phyloP scores from a whole-genome alignment of 306 rosid species.

The Inga oerstediana region DNA sequence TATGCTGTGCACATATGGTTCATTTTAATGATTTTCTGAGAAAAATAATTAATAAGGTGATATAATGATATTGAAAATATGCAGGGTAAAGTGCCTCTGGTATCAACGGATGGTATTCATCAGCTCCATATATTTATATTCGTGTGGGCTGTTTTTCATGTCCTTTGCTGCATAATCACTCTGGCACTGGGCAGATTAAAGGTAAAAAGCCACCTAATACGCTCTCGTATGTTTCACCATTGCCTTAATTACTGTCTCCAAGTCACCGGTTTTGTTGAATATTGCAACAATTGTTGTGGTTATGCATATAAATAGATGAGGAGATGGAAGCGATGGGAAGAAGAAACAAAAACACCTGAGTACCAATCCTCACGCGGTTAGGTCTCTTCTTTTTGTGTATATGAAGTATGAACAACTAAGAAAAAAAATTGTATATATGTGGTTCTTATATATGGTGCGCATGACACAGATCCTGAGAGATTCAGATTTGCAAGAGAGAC shows the following conservation, averaged over 20 bases:
- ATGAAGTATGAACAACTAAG: not conserved
- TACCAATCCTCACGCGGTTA: conserved; percentile 79
- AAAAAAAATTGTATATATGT: not conserved
- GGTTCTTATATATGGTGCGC: not conserved
- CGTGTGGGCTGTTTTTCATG: conserved; percentile 60
- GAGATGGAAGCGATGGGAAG: conserved; percentile 91
- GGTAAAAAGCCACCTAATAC: not conserved
- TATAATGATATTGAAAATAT: not conserved
- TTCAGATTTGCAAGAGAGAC: conserved; percentile 92
- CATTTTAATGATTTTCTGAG: not conserved
- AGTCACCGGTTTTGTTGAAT: not conserved
- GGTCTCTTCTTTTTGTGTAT: not conserved
- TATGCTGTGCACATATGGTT: not conserved
- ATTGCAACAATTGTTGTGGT: not conserved
- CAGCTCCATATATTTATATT: conserved; percentile 73
- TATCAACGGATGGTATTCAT: conserved; percentile 66
- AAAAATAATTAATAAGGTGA: not conserved
- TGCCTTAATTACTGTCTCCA: not conserved
- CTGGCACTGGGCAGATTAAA: not conserved
- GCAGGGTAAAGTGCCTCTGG: conserved; percentile 60
- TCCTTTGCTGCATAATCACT: conserved; percentile 50
- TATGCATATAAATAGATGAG: conserved; percentile 61
- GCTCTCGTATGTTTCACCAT: not conserved
- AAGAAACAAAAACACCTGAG: conserved; percentile 68
- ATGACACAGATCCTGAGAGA: conserved; percentile 71